A percentile compares a stretch with the other conserved stretches of the same genome.
Conservation (phyloP, 148 eudicot species). For the Vaccinium corymbosum region DNA sequence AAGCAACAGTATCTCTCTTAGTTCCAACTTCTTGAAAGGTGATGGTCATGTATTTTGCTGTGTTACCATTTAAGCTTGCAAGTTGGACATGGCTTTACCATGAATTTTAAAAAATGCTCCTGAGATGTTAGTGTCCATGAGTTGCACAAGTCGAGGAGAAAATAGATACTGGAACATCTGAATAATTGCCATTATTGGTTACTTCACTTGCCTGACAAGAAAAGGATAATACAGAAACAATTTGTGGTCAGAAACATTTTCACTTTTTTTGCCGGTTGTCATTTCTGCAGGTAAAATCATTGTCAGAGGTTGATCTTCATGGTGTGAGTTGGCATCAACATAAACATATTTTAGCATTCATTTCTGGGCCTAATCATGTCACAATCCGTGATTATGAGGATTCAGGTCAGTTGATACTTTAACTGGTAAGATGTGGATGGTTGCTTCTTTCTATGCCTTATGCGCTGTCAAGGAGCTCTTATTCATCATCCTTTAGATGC, state of each 20-base stretch:
- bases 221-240: neutral
- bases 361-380: conserved; percentile 78
- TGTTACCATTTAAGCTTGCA: neutral
- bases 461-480: conserved; percentile 1
- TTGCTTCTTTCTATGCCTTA: conserved; percentile 4
- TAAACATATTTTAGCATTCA: conserved; percentile 80
- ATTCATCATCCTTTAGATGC: neutral
- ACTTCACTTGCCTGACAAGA: neutral
- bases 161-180: neutral
- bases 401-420: conserved; percentile 47
- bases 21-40: neutral
- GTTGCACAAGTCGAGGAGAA: neutral
- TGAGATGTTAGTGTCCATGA: neutral
- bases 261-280: neutral
- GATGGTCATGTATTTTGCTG: neutral
- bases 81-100: conserved; percentile 7
- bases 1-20: neutral
- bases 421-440: neutral
- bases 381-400: conserved; percentile 84
- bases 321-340: conserved; percentile 92
- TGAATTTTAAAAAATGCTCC: neutral
- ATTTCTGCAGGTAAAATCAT: conserved; percentile 58
- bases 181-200: neutral
- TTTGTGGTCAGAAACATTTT: neutral
- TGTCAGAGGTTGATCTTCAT: conserved; percentile 78